These are phyloP conservation scores for Plectranthus barbatus DNA, from an alignment of 257 asterid genomes.

Conservation along the genomic window DNA sequence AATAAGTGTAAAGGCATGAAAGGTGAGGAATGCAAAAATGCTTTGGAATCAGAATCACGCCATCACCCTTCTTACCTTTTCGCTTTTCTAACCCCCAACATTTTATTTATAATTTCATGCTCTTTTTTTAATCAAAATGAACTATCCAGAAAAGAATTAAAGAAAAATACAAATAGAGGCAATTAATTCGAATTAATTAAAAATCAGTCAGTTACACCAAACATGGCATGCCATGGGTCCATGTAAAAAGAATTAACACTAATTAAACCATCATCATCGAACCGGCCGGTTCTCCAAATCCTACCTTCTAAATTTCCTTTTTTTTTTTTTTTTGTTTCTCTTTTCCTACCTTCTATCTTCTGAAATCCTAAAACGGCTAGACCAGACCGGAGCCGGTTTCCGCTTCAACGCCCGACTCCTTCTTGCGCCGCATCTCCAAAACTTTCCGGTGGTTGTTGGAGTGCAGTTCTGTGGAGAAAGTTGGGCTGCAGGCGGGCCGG, in stretches of 20 bases:
- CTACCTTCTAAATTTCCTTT: constrained; percentile 2
- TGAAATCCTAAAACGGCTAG: constrained; percentile 29
- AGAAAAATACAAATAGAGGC: too few relatives aligned
- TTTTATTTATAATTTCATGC: too few relatives aligned
- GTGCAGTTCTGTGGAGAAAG: constrained; percentile 45
- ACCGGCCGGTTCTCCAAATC: constrained; percentile 29
- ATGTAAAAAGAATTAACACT: constrained; percentile 41
- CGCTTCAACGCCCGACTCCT: constrained; percentile 31
- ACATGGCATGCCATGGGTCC: constrained; percentile 42
- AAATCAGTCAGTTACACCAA: constrained; percentile 42
- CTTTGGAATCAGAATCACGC: constrained; percentile 42
- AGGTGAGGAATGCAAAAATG: constrained; percentile 19
- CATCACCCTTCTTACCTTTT: too few relatives aligned
- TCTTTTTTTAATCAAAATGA: background rate
- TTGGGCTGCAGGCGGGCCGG: constrained; percentile 68
- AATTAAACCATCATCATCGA: too few relatives aligned
- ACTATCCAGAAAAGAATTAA: too few relatives aligned
- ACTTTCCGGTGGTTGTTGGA: constrained; percentile 60
- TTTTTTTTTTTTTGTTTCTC: background rate
- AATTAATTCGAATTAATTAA: constrained; percentile 20
- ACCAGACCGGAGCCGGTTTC: constrained; percentile 4
- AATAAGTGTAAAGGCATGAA: background rate
- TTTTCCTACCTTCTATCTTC: constrained; percentile 21
- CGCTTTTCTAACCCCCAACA: too few relatives aligned
- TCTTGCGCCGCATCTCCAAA: constrained; percentile 52